Conservation (phyloP, 1,139 yeast species). For the Blastobotrys proliferans region DNA sequence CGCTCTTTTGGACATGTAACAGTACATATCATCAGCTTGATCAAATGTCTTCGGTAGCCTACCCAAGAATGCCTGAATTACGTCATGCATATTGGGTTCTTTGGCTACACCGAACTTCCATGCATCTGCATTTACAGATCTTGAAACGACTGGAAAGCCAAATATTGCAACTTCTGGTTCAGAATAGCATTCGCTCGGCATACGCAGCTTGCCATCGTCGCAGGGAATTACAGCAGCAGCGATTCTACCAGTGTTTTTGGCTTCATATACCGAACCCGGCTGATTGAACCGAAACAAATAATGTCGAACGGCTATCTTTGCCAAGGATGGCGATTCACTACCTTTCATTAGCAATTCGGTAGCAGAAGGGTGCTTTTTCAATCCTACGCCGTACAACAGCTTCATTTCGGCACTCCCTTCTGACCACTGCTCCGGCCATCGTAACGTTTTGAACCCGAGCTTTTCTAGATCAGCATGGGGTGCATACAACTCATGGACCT, state of each 20-base stretch:
- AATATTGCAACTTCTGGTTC: conserved; percentile 28
- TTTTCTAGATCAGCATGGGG: conserved; percentile 30
- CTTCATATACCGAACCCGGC: conserved; percentile 27
- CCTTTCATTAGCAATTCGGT: conserved; percentile 25
- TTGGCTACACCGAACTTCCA: conserved; percentile 33
- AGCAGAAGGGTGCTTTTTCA: conserved; percentile 29
- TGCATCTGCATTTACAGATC: conserved; percentile 26
- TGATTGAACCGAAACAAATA: conserved; percentile 27
- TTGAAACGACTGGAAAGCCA: conserved; percentile 33
- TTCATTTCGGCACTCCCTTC: conserved; percentile 30
- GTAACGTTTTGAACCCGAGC: conserved; percentile 32
- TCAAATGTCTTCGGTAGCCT: conserved; percentile 26
- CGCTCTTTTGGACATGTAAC: conserved; percentile 28
- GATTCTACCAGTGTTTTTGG: conserved; percentile 16
- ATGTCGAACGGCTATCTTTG: conserved; percentile 30
- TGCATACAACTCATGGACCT: conserved; percentile 31
- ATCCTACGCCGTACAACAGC: conserved; percentile 33
- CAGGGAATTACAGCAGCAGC: conserved; percentile 27
- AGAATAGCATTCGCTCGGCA: conserved; percentile 31
- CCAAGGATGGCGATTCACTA: conserved; percentile 13
- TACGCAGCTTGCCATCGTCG: conserved; percentile 12
- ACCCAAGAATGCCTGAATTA: conserved; percentile 24
- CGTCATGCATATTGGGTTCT: conserved; percentile 27
- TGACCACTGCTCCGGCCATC: conserved; percentile 33
- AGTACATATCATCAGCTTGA: conserved; percentile 29